A percentile compares a stretch with the other conserved stretches of the same genome.
These are phyloP conservation scores for Saccharum hybrid DNA, from an alignment of 202 grass and related monocot species.

Conservation along the genomic window DNA sequence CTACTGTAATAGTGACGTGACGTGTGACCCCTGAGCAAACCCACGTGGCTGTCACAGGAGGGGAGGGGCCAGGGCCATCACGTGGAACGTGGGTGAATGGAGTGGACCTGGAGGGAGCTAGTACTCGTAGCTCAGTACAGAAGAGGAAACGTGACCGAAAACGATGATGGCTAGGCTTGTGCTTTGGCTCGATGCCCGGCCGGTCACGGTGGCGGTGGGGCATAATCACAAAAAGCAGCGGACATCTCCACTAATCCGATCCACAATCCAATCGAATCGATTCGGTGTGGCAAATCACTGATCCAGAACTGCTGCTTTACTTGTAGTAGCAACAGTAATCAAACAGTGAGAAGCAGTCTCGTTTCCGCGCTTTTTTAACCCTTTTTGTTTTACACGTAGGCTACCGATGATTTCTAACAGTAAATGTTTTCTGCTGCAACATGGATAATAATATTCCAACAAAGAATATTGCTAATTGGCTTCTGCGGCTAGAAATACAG, in stretches of 20 bases:
- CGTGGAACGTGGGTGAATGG: conserved; percentile 1
- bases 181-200: background rate
- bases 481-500: background rate
- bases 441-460: no score
- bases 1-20: background rate
- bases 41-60: conserved; percentile 17
- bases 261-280: background rate
- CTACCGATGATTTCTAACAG: background rate
- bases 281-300: background rate
- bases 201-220: background rate
- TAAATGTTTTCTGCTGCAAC: background rate
- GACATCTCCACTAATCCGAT: background rate
- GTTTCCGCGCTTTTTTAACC: background rate
- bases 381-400: background rate
- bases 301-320: background rate
- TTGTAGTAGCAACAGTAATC: background rate
- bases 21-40: background rate
- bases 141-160: background rate
- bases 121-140: no score
- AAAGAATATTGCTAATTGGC: no score
- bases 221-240: background rate
- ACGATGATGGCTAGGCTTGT: background rate
- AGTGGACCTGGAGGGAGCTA: background rate
- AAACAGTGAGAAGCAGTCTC: background rate
- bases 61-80: background rate